Conservation (phyloP, 768 basidiomycete genomes). For the Tulasnella calospora region DNA sequence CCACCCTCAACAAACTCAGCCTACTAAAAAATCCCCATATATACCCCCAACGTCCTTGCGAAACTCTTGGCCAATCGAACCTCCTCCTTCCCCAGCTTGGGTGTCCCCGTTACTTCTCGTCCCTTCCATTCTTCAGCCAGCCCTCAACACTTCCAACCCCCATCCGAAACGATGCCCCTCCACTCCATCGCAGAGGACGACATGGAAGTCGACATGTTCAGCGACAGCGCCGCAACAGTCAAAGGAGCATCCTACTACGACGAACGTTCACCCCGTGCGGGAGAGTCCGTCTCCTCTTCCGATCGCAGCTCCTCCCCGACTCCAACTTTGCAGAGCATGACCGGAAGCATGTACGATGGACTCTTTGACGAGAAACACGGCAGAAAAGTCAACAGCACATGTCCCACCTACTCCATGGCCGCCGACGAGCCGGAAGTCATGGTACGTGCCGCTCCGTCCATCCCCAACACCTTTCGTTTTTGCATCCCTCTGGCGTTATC, state of each 20-base stretch:
- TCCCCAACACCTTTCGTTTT: background rate
- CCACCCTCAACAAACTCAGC: background rate
- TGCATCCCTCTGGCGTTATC: background rate
- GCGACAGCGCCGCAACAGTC: background rate
- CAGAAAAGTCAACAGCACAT: conserved; percentile 16
- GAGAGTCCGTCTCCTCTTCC: background rate
- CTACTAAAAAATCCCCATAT: background rate
- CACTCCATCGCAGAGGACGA: background rate
- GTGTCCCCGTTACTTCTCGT: background rate
- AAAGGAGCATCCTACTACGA: background rate
- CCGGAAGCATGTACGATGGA: background rate
- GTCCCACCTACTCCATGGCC: conserved; percentile 10
- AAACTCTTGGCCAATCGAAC: background rate
- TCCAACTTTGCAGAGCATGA: conserved; percentile 15
- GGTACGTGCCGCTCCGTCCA: background rate
- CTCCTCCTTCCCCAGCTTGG: background rate
- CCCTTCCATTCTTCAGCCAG: background rate
- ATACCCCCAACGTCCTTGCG: background rate
- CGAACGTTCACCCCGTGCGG: background rate
- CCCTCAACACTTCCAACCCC: background rate
- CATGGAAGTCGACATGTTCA: background rate
- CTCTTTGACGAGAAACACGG: conserved; percentile 17
- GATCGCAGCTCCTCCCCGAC: conserved; percentile 6
- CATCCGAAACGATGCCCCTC: background rate
- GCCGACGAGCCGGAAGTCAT: conserved; percentile 10